Base-by-base conservation (phyloP, 495 filamentous ascomycete genomes). In the Neurospora africana region DNA sequence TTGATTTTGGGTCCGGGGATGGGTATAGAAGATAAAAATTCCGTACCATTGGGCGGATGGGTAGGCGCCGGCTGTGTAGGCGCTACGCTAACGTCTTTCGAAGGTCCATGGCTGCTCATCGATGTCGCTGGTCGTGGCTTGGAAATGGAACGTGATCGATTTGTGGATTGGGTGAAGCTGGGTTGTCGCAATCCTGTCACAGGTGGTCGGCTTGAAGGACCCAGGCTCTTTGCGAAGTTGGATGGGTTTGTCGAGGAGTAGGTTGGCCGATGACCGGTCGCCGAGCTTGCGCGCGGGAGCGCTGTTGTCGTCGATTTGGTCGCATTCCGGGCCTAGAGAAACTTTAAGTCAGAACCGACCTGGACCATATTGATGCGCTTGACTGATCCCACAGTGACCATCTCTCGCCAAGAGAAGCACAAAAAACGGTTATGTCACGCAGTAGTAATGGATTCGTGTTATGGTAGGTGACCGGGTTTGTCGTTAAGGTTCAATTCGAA, bases 41-140 rank as follows among this genome's bases (percentile, higher is more conserved):
- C 82, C 88, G 78, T 93, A 94, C 92, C 92, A 86, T 93, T 92
- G 79, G 86, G 81, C 82, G 90, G 79, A 17, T 75, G 82, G 81
- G 43, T 73, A 76, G 75, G 82, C 53, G 53, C 53, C 15, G 90
- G 79, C 15, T 75, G 82, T 81, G 39, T 72, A 76, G 74, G 82
- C 74, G 27, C 75, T 73, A 47, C 81, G 72, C 79, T 78, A 19
- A 80, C 78, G n/a, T 82, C 77, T 10, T 69, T 41, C 27, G 53
- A 65, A 33, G 53, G 15, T 83, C 79, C 75, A 72, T 88, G 85
- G 74, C 84, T 85, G 69, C 88, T 88, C 79, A 90, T 84, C 19
- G 89, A 84, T 15, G 88, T 91, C 2, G 87, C 85, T 10, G 91
- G 87, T 71, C 91, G 86, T 27, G 83, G 74, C 21, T 79, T 75